phyloP scores from a whole-genome alignment of 2,329 filamentous ascomycete genomes.

The Fusarium sp. region DNA sequence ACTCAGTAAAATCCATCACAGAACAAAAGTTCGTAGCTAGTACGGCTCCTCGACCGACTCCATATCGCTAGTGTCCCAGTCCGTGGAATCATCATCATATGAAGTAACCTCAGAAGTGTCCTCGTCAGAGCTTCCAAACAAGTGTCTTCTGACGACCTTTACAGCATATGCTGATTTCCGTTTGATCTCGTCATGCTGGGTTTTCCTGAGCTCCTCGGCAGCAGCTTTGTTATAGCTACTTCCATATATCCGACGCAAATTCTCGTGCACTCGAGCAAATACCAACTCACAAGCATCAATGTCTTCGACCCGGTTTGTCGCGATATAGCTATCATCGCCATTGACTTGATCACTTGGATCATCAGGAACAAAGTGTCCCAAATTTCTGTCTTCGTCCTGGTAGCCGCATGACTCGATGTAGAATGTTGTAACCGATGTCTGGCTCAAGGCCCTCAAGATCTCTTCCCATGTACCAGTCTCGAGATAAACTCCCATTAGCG shows the following conservation, averaged over 20 bases:
- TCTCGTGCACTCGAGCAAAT: background rate
- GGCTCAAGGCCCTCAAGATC: background rate
- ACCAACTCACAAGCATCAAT: background rate
- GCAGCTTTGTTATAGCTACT: background rate
- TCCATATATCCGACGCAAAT: background rate
- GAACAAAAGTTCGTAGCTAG: no score
- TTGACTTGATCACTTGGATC: background rate
- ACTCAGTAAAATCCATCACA: background rate
- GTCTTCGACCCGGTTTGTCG: background rate
- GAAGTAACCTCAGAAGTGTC: no score
- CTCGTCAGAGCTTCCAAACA: background rate
- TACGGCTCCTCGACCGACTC: no score
- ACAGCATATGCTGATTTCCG: background rate
- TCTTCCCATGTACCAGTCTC: background rate
- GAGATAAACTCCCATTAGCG: background rate
- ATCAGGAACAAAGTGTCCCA: background rate
- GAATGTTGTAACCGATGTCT: background rate
- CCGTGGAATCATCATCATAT: no score
- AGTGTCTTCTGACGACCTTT: background rate
- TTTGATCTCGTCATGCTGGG: background rate
- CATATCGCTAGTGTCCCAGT: no score
- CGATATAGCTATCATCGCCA: background rate
- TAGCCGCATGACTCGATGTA: constrained; percentile 1
- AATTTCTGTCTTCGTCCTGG: background rate
- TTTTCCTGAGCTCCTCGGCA: fast-evolving